A percentile compares a stretch with the other conserved stretches of the same genome.
phyloP scores from a whole-genome alignment of 1,284 basidiomycete species.

The Coriolopsis trogii region DNA sequence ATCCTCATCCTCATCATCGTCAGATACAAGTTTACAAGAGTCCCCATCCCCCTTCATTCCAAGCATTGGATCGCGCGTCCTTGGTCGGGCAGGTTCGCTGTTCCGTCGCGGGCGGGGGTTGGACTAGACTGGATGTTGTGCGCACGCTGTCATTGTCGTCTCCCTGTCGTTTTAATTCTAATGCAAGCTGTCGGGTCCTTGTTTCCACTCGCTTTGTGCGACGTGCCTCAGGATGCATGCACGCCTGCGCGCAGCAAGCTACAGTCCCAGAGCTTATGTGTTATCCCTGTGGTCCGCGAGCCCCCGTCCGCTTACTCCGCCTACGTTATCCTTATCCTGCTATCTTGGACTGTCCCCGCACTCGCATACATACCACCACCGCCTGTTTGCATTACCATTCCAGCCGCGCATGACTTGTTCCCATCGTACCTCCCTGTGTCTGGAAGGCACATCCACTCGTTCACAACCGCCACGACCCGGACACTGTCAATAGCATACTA shows the following conservation, averaged over 20 bases:
- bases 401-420: not conserved
- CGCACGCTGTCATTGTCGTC: conserved; percentile 20
- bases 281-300: no score
- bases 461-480: conserved; percentile 9
- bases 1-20: no score
- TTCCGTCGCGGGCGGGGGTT: conserved; percentile 9
- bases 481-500: no score
- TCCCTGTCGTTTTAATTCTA: conserved; percentile 21
- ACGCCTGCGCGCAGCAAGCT: no score
- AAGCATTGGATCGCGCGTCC: conserved; percentile 1
- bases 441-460: conserved; percentile 21
- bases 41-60: no score
- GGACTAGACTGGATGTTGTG: conserved; percentile 21
- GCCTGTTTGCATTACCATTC: conserved; percentile 7
- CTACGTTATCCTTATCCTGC: conserved; percentile 12
- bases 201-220: conserved; percentile 2
- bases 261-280: no score
- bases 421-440: conserved; percentile 11
- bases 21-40: conserved; percentile 2
- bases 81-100: not conserved
- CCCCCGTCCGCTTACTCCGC: no score
- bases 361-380: not conserved
- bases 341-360: conserved; percentile 15
- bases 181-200: conserved; percentile 18
- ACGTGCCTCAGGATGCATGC: not conserved